Percentiles rank a stretch among this genome's conserved stretches.
These are phyloP conservation scores for Phoma sp. DNA, from an alignment of 2,329 filamentous ascomycete species.

Conservation along the genomic window DNA sequence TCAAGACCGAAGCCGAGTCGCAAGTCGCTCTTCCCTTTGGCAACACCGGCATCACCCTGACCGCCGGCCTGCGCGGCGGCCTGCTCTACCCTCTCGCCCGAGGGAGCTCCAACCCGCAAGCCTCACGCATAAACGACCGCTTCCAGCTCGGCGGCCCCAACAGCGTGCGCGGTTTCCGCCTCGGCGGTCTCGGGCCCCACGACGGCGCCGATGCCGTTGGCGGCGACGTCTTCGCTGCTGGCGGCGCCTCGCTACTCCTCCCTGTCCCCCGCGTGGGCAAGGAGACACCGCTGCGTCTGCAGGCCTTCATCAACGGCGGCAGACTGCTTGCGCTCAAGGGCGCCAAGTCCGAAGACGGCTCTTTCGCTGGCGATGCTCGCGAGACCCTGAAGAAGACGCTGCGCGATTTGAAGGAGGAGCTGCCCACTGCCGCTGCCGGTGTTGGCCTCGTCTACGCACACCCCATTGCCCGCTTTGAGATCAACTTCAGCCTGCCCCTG, in stretches of 20 bases:
- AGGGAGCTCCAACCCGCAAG: conserved; percentile 62
- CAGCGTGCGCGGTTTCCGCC: conserved; percentile 91
- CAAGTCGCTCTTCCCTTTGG: conserved; percentile 78
- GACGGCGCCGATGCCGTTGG: conserved; percentile 87
- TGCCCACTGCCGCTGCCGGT: conserved; percentile 86
- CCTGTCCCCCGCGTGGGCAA: conserved; percentile 83
- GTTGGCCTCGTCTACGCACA: conserved; percentile 94
- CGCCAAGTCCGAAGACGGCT: conserved; percentile 46
- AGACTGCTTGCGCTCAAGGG: conserved; percentile 78
- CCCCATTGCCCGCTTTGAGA: conserved; percentile 88
- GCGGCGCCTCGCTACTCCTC: conserved; percentile 82
- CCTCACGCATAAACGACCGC: conserved; percentile 88
- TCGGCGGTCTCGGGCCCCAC: conserved; percentile 86
- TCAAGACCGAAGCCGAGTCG: conserved; percentile 87
- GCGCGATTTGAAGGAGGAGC: conserved; percentile 72
- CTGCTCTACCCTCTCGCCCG: conserved; percentile 82
- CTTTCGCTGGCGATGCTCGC: conserved; percentile 54
- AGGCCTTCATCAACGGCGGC: conserved; percentile 91
- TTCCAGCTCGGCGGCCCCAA: conserved; percentile 95
- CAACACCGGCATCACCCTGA: conserved; percentile 80
- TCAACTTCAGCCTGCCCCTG: conserved; percentile 92
- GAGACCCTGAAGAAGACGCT: conserved; percentile 40
- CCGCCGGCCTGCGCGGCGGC: conserved; percentile 80
- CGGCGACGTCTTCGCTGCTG: conserved; percentile 90
- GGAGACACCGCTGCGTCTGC: conserved; percentile 84